Base-by-base conservation (phyloP, 495 filamentous ascomycete species). In the Penicillium psychrofluorescens region DNA sequence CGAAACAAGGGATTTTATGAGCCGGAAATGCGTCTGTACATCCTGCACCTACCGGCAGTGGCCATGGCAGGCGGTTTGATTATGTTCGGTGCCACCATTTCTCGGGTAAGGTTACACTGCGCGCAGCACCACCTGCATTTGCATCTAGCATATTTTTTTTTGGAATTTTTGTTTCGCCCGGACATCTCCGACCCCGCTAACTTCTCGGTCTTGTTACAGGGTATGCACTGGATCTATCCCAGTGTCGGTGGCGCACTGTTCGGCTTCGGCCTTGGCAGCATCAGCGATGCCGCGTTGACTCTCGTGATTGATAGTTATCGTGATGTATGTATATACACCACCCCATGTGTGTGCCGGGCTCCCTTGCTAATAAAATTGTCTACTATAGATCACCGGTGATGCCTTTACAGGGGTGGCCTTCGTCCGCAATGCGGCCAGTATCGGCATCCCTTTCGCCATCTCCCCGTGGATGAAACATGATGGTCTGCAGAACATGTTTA, bases 11-110 rank as follows among this genome's bases (percentile, higher is more conserved):
- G 68, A 4, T 59, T 62, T 35, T 66, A 62, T 27, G 70, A 76
- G 50, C 60, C 68, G 0, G 71, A 74, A 41, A 67, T 68, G 57
- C 55, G 69, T 12, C 46, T 71, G 8, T 70, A 64, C 36, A 66
- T 64, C 11, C 45, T 64, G 29, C 58, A 63, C 41, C 16, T 67
- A n/a, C 62, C 62, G 1, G 59, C 56, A 1, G n/a, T 62, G 1
- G 11, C 38, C 3, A 52, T 63, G 43, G 48, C 55, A 7, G 58
- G 55, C 6, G 64, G 64, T 0, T n/a, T 63, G n/a, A 57, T 65
- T 4, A 65, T 67, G 62, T 67, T 67, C 35, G 64, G 64, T 8
- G 50, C 41, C 7, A 63, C 63, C 0, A 43, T 64, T 14, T 46
- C 53, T 6, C 32, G 54, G 40, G 63, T 62, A 53, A 43, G 57